phyloP scores from a whole-genome alignment of 2,329 filamentous ascomycete genomes.

The Epicoccum sorghinum region DNA sequence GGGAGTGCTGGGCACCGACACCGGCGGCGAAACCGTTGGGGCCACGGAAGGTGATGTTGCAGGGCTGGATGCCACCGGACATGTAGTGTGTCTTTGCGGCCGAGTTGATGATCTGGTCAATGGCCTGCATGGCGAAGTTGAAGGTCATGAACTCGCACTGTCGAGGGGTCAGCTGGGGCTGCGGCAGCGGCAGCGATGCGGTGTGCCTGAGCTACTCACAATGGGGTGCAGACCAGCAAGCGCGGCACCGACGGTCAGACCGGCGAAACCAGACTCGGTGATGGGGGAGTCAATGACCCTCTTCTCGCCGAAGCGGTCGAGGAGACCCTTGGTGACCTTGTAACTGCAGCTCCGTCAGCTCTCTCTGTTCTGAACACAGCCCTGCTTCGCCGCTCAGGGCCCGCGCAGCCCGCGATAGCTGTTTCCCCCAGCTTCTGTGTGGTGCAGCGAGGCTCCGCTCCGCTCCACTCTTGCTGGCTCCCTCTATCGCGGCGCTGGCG shows the following conservation, averaged over 20 bases:
- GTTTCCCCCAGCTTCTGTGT: neutral
- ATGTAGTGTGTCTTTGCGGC: constrained; percentile 99
- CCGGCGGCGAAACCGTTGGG: constrained; percentile 97
- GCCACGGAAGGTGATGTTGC: constrained; percentile 99
- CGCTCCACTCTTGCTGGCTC: neutral
- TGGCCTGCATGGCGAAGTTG: constrained; percentile 99
- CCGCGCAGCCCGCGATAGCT: constrained; percentile 7
- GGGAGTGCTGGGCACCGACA: constrained; percentile 96
- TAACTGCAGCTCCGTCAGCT: constrained; percentile 65
- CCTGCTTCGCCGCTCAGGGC: neutral
- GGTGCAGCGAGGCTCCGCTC: neutral
- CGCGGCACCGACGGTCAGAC: constrained; percentile 92
- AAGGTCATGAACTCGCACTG: constrained; percentile 99
- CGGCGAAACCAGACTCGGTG: constrained; percentile 94
- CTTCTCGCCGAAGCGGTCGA: constrained; percentile 97
- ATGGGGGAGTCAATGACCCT: constrained; percentile 98
- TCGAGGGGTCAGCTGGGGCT: constrained; percentile 20
- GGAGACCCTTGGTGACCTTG: constrained; percentile 97
- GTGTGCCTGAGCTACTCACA: constrained; percentile 60
- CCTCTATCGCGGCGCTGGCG: constrained; percentile 7
- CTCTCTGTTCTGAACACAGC: neutral
- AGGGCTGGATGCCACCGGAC: constrained; percentile 99
- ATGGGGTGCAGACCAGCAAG: constrained; percentile 93
- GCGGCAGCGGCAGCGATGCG: neutral
- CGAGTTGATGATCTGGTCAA: constrained; percentile 99